phyloP scores from a whole-genome alignment of 1,284 basidiomycete genomes.

The Moniliella sp. region DNA sequence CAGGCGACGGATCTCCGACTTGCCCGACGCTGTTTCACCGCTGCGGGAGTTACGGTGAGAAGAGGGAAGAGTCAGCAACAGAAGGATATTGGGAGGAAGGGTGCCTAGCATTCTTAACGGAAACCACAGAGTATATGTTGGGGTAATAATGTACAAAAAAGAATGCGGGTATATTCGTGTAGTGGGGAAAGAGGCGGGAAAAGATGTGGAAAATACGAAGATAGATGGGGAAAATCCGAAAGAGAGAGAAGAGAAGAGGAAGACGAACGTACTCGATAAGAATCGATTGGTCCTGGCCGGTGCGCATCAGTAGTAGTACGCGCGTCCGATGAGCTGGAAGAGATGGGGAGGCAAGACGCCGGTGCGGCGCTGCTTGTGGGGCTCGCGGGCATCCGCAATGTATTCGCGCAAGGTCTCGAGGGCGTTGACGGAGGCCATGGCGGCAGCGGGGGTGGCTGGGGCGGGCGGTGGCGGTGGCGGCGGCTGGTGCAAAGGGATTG shows the following conservation, averaged over 20 bases:
- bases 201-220: not conserved
- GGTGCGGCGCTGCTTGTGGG: constrained; percentile 9
- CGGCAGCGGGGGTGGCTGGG: too few species aligned
- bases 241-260: not conserved
- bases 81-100: not conserved
- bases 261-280: constrained; percentile 14
- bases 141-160: too few species aligned
- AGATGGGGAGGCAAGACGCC: constrained; percentile 50
- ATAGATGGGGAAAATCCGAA: not conserved
- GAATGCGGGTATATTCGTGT: too few species aligned
- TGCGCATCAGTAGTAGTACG: constrained; percentile 86
- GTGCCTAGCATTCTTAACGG: too few species aligned
- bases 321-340: constrained; percentile 67
- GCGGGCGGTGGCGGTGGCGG: too few species aligned
- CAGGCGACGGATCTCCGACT: constrained; percentile 71
- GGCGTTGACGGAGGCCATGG: constrained; percentile 22
- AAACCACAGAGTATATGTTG: too few species aligned
- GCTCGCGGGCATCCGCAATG: constrained; percentile 19
- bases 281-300: constrained; percentile 73
- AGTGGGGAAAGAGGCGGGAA: not conserved
- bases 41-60: constrained; percentile 36
- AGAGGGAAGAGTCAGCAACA: not conserved
- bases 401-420: constrained; percentile 26
- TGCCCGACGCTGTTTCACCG: constrained; percentile 77
- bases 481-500: too few species aligned